A percentile compares a stretch with the other conserved stretches of the same genome.
These are phyloP conservation scores for Mycosarcoma maydis DNA, from an alignment of 1,284 basidiomycete species.

Conservation along the genomic window DNA sequence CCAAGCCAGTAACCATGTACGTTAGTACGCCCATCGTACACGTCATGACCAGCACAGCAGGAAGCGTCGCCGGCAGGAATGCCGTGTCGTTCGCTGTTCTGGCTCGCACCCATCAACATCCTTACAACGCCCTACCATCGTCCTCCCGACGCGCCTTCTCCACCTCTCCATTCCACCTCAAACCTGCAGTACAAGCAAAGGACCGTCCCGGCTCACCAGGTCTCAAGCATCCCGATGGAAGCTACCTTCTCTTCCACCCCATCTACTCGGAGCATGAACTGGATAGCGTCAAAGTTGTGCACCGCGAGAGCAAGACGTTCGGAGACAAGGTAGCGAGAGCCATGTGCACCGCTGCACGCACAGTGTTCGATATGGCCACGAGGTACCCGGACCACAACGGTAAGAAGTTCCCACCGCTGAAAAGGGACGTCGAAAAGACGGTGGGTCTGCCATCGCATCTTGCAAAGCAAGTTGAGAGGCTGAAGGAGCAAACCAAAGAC, in stretches of 20 bases:
- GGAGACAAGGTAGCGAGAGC: conserved; percentile 77
- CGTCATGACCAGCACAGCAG: no score
- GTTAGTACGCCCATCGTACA: no score
- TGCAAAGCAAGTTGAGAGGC: conserved; percentile 18
- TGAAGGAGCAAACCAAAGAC: conserved; percentile 7
- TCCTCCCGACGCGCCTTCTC: conserved; percentile 3
- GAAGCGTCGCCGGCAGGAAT: background rate
- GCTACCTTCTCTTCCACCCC: conserved; percentile 50
- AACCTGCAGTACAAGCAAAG: conserved; percentile 27
- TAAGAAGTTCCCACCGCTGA: conserved; percentile 44
- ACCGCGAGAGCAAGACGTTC: conserved; percentile 75
- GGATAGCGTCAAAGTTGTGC: conserved; percentile 80
- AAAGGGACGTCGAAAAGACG: conserved; percentile 31
- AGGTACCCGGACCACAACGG: conserved; percentile 50
- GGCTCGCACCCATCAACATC: background rate
- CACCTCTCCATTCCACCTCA: conserved; percentile 3
- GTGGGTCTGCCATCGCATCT: conserved; percentile 40
- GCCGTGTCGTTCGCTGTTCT: background rate
- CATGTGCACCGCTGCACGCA: conserved; percentile 35
- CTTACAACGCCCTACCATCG: background rate
- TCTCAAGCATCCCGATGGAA: conserved; percentile 29
- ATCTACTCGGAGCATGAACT: conserved; percentile 72
- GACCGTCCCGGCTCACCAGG: conserved; percentile 17
- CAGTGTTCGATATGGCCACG: conserved; percentile 56
- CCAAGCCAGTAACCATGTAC: no score